Evolutionary conservation across 768 basidiomycete species (phyloP), one percentile per base, ranked within the genome.

Genomic region (Boletellus ananas): DNA sequence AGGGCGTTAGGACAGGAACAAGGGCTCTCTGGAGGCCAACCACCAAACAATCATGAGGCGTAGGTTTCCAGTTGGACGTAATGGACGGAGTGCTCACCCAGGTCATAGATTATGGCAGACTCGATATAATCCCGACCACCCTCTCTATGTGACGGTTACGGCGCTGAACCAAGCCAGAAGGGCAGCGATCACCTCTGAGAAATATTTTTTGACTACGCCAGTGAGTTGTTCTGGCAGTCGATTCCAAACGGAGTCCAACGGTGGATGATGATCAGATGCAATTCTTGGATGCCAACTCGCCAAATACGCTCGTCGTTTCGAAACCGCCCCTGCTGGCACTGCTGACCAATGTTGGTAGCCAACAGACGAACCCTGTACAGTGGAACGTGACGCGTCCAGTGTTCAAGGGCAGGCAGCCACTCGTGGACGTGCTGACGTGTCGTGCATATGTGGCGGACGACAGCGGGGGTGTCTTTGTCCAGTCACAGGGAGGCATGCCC

Each of bases 371-470:
- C 5, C 47, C 57, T 10, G 61, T 66, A 21, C 62, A 52, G 21
- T 83, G 79, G 79, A 72, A 61, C 18, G 70, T 80, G 34, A 70
- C 69, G 5, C 61, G 65, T n/a, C 54, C 72, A 2, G 66, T 70
- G 10, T 82, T 74, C 67, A 51, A 62, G 20, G 57, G 63, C 1
- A 67, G 70, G 45, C 72, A 78, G 56, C 60, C 45, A 29, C 67
- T 85, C 8, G 72, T 84, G 29, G 80, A 85, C 51, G 72, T 79
- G 23, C 56, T 84, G 27, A 76, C 74, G 8, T 85, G 83, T 59
- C 67, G 55, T 21, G 59, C 55, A 40, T 57, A 74, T 25, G 55
- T 53, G 2, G 70, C 73, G 8, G 71, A 69, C 47, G 58, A 60
- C 5, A 66, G 69, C 20, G 82, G 79, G 6, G 72, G 71, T 12